phyloP scores from a whole-genome alignment of 129 eudicot species.

The Arctium lappa region DNA sequence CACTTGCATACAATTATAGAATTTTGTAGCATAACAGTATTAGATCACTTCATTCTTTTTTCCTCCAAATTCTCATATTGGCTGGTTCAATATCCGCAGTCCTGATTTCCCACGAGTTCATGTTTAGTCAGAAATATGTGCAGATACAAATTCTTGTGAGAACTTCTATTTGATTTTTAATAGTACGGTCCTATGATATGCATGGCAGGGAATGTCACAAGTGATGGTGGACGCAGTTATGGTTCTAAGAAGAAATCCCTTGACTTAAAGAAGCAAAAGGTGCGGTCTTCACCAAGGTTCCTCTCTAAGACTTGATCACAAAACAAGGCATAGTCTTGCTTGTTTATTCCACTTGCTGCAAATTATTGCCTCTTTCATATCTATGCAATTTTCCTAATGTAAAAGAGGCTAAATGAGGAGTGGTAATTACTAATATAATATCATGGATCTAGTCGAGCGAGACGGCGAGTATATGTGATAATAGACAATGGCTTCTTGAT shows the following conservation, averaged over 20 bases:
- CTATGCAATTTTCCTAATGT: conserved; percentile 16
- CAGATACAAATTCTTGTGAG: background rate
- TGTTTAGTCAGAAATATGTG: background rate
- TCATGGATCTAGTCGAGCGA: background rate
- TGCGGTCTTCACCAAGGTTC: conserved; percentile 45
- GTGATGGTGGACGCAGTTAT: conserved; percentile 16
- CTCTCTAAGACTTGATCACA: conserved; percentile 38
- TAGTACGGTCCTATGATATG: background rate
- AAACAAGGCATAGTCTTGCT: conserved; percentile 9
- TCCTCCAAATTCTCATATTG: background rate
- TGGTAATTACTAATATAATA: background rate
- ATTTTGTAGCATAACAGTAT: too few species aligned
- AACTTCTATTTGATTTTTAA: background rate
- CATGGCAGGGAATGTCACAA: conserved; percentile 30
- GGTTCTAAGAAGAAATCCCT: conserved; percentile 30
- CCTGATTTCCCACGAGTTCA: background rate
- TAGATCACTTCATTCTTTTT: background rate
- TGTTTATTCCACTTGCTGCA: conserved; percentile 8
- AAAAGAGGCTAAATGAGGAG: conserved; percentile 15
- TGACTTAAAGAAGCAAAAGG: conserved; percentile 24
- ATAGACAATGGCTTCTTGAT: conserved; percentile 9
- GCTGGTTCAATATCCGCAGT: background rate
- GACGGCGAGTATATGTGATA: background rate
- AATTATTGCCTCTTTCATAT: conserved; percentile 5
- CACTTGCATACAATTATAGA: too few species aligned